These are phyloP conservation scores for Linnemannia exigua DNA, from an alignment of 192 early-diverging fungal species.

Conservation along the genomic window DNA sequence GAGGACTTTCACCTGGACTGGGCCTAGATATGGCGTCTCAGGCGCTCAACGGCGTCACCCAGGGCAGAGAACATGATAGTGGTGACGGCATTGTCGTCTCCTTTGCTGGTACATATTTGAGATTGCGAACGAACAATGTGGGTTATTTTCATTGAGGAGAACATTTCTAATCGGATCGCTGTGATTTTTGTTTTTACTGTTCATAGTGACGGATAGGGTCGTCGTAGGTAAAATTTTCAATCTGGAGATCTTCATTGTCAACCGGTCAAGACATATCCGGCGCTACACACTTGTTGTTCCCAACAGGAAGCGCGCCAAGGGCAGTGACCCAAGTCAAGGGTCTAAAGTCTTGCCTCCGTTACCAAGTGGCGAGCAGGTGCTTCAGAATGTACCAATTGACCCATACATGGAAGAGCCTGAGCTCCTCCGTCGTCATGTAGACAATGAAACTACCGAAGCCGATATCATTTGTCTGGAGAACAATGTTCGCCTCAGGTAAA, in stretches of 20 bases:
- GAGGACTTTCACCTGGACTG: conserved; percentile 37
- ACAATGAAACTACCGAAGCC: conserved; percentile 71
- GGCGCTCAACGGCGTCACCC: conserved; percentile 40
- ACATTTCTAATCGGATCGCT: not conserved
- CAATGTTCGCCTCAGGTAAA: conserved; percentile 70
- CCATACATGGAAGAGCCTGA: conserved; percentile 72
- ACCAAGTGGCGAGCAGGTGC: conserved; percentile 48
- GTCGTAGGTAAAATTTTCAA: conserved; percentile 68
- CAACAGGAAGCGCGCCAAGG: conserved; percentile 65
- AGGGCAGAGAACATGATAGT: conserved; percentile 61
- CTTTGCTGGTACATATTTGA: conserved; percentile 61
- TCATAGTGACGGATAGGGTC: conserved; percentile 53
- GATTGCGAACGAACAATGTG: not conserved
- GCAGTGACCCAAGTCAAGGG: conserved; percentile 55
- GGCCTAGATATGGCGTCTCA: conserved; percentile 35
- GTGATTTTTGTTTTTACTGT: conserved; percentile 5
- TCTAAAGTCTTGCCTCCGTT: conserved; percentile 57
- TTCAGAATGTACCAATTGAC: conserved; percentile 62
- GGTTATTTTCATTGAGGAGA: not conserved
- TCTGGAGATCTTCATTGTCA: conserved; percentile 68
- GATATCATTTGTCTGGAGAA: conserved; percentile 73
- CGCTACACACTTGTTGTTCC: conserved; percentile 69
- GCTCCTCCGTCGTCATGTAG: conserved; percentile 66
- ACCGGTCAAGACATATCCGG: conserved; percentile 65
- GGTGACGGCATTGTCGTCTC: conserved; percentile 71